These are phyloP conservation scores for Marasmius fiardii DNA, from an alignment of 1,284 basidiomycete species.

Conservation along the genomic window DNA sequence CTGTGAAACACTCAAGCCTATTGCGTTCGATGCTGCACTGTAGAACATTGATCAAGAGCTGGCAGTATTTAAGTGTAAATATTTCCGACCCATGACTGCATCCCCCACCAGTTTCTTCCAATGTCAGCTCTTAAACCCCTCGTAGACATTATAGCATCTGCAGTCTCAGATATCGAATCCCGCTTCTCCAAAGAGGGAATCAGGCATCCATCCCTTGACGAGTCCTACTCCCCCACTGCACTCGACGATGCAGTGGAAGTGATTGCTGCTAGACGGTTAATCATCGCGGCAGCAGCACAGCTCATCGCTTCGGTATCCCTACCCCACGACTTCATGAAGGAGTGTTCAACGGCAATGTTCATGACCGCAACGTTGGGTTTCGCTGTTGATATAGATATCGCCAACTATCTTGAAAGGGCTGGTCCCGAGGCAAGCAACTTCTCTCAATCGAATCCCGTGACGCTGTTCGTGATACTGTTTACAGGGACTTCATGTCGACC, in stretches of 20 bases:
- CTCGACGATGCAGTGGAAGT: slow-evolving; percentile 18
- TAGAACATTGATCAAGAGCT: too few relatives aligned
- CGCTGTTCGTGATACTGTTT: neutral
- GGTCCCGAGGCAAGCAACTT: slow-evolving; percentile 12
- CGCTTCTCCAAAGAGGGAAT: slow-evolving; percentile 19
- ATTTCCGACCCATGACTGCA: too few relatives aligned
- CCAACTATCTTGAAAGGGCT: slow-evolving; percentile 16
- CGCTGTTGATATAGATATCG: slow-evolving; percentile 14
- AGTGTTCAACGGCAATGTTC: slow-evolving; percentile 10
- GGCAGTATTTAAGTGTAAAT: too few relatives aligned
- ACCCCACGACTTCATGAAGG: slow-evolving; percentile 15
- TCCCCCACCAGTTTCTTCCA: neutral
- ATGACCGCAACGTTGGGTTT: slow-evolving; percentile 14
- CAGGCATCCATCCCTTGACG: slow-evolving; percentile 22
- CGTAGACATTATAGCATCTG: slow-evolving; percentile 19
- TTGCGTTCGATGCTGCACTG: too few relatives aligned
- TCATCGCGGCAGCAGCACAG: slow-evolving; percentile 20
- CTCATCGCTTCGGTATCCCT: slow-evolving; percentile 16
- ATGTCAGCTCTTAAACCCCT: slow-evolving; percentile 19
- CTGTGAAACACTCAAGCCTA: too few relatives aligned
- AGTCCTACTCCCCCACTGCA: slow-evolving; percentile 19
- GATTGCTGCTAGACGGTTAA: slow-evolving; percentile 9
- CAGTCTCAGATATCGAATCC: slow-evolving; percentile 20
- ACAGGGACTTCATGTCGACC: slow-evolving; percentile 23
- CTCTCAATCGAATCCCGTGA: neutral